Base-by-base conservation (phyloP, 176 grass and related monocot genomes). In the Lolium rigidum region DNA sequence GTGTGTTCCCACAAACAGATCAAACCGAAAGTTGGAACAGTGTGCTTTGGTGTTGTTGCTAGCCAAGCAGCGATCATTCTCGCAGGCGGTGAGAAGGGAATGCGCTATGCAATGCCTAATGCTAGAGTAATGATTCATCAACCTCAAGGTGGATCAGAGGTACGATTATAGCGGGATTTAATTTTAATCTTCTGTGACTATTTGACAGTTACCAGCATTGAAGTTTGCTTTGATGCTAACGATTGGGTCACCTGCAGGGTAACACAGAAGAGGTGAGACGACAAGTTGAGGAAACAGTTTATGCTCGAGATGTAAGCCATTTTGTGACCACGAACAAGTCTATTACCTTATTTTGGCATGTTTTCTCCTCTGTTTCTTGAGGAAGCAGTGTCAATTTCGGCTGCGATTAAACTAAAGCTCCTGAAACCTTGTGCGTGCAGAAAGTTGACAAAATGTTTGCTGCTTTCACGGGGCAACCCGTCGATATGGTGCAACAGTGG, bases 401-500 rank as follows among this genome's bases (percentile, higher is more conserved):
- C 24, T 2, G 11, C 11, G 22, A 28, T 31, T 16, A 66, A 66
- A 80, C 54, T 58, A 52, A 71, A 88, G n/a, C 68, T 88, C 3
- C 69, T 69, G 80, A 43, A 16, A 18, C 25, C 25, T 43, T 68
- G 5, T 85, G 84, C 10, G 17, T 86, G 90, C 89, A 99, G 97
- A 99, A 95, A 99, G 95, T 99, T 26, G 97, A 99, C 86, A 92
- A 88, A 89, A 99, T 99, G 97, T 94, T 92, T 94, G 82, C 92
- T 88, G 85, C 87, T 71, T 99, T 99, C 84, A 99, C 97, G 13
- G 97, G 97, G 21, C 90, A 92, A 91, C 69, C 90, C 48, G 70
- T 99, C 43, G 97, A 99, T 75, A 87, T 91, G 68, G 92, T 99
- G 77, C 92, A 93, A 50, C 83, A 87, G 80, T 99, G 91, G 85